Base-by-base conservation (phyloP, 148 eudicot species). In the Camellia japonica region DNA sequence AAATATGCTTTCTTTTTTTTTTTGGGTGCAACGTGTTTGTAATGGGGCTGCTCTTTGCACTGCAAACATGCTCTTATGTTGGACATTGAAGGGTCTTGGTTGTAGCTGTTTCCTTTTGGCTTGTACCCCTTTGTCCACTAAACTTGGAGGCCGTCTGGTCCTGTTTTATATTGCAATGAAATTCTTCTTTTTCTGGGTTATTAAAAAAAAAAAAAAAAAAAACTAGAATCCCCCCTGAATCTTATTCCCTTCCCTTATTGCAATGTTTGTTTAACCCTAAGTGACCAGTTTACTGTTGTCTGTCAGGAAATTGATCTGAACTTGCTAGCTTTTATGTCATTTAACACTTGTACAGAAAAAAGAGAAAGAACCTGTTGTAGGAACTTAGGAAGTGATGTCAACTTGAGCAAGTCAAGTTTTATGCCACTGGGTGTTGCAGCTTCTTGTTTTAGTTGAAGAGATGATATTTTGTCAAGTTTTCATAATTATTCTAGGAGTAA, bases 361-460 rank as follows among this genome's bases (percentile, higher is more conserved):
- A 18, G 14, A 14, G 19, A 71, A 71, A 71, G 59, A 71, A 71
- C 3, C 59, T 71, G 7, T 49, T 49, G 12, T 30, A 30, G 38
- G 38, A 30, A 30, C 38, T 30, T 44, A 47, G 73, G 16, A 69
- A 44, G 23, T 69, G 56, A 18, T 14, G 8, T 71, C 16, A 3
- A 19, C 30, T 49, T 71, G 74, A 71, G 6, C 8, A 71, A 19
- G 23, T 52, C 16, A 51, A 51, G 9, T 14, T 16, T 9, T 0
- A 51, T 1, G 44, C 43, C 42, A 12, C 42, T 51, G 75, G 74
- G 60, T 71, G 74, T 71, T 49, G 74, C 18, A 10, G 13, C 55
- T 71, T 71, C 15, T 49, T 18, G 61, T 63, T 19, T 49, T 49
- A 71, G 41, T 71, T 71, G 58, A 71, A 16, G 54, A 18, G 74